Conservation (phyloP, 129 eudicot species). For the Flaveria brownii region DNA sequence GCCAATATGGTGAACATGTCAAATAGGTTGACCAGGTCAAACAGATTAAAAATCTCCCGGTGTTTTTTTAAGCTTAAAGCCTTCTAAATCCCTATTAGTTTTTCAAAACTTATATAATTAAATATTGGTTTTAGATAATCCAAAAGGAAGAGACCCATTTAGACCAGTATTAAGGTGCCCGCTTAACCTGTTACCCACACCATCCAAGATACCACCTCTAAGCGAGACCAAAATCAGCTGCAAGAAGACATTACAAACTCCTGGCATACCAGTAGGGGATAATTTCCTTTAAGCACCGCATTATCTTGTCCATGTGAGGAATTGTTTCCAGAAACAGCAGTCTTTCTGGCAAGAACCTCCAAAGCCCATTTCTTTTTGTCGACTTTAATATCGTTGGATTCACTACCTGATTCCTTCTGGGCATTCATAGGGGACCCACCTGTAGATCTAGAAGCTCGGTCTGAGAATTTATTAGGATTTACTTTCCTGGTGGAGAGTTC, state of each 20-base stretch:
- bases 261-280: conserved; percentile 66
- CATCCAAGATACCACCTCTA: conserved; percentile 12
- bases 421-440: conserved; percentile 38
- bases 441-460: conserved; percentile 34
- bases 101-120: not conserved
- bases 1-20: not conserved
- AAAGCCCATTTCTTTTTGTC: conserved; percentile 92
- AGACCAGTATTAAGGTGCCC: not conserved
- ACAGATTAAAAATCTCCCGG: not conserved
- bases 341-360: conserved; percentile 87
- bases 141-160: not conserved
- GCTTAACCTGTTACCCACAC: conserved; percentile 9
- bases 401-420: conserved; percentile 44
- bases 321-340: conserved; percentile 53
- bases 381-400: conserved; percentile 38
- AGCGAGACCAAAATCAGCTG: not conserved
- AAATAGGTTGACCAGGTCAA: not conserved
- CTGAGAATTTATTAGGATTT: conserved; percentile 32
- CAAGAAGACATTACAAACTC: conserved; percentile 23
- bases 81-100: not conserved
- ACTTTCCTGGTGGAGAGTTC: conserved; percentile 44
- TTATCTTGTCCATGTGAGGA: conserved; percentile 56
- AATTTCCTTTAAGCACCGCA: conserved; percentile 65
- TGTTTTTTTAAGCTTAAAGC: not conserved
- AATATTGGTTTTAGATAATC: not conserved